Conservation (phyloP, 2,329 filamentous ascomycete genomes). For the Sclerotinia glacialis region DNA sequence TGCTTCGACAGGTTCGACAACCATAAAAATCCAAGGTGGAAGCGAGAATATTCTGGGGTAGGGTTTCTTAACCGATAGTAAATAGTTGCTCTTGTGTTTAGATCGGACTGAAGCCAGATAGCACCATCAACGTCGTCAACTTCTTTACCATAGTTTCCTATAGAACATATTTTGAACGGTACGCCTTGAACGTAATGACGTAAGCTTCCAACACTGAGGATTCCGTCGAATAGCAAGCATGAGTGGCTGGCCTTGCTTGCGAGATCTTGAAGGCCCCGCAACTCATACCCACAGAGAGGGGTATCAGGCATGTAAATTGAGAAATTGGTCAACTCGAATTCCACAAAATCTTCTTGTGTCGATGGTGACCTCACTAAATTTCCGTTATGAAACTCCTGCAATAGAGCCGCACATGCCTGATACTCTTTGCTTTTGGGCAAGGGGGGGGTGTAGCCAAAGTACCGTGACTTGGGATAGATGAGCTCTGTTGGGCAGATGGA, state of each 20-base stretch:
- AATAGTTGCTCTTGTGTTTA: conserved; percentile 46
- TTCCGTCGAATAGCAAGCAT: conserved; percentile 58
- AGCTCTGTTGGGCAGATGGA: conserved; percentile 16
- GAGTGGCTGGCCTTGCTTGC: conserved; percentile 42
- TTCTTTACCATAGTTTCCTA: conserved; percentile 62
- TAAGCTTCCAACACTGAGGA: conserved; percentile 47
- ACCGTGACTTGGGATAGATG: conserved; percentile 26
- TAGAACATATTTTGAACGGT: conserved; percentile 56
- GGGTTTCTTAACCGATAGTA: conserved; percentile 64
- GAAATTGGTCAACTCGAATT: conserved; percentile 57
- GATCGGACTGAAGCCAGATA: conserved; percentile 62
- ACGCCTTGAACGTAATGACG: conserved; percentile 53
- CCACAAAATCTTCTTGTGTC: conserved; percentile 33
- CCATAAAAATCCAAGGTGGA: conserved; percentile 65
- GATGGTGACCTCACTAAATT: not conserved
- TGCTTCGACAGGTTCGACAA: conserved; percentile 69
- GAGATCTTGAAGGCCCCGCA: conserved; percentile 55
- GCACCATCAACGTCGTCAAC: conserved; percentile 49
- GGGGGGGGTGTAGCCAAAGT: conserved; percentile 23
- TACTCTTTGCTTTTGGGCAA: conserved; percentile 24
- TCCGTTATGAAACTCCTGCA: conserved; percentile 12
- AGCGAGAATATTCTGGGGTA: conserved; percentile 58
- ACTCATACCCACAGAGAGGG: conserved; percentile 45
- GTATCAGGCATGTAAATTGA: conserved; percentile 49
- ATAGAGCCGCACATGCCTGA: conserved; percentile 25